These are phyloP conservation scores for Leishmania amazonensis DNA, from an alignment of 208 protist species.

Conservation along the genomic window DNA sequence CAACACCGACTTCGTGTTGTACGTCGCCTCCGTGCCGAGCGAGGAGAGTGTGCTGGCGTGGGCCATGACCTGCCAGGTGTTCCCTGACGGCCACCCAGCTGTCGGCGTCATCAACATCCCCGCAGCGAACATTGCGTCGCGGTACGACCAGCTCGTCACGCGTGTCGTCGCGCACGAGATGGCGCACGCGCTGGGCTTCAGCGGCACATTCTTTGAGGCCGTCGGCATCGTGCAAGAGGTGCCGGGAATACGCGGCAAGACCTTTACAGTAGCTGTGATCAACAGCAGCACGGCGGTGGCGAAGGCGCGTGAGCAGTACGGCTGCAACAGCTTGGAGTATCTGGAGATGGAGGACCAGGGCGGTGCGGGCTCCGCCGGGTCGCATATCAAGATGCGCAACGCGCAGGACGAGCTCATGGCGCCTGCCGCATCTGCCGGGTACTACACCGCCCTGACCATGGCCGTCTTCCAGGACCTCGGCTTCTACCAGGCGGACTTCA, in stretches of 20 bases:
- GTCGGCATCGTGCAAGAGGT: constrained; percentile 3
- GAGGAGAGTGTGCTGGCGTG: constrained; percentile 28
- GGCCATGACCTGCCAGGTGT: constrained; percentile 42
- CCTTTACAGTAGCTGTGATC: constrained; percentile 12
- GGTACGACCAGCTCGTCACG: constrained; percentile 5
- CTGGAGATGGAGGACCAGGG: constrained; percentile 79
- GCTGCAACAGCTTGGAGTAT: constrained; percentile 47
- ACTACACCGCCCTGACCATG: constrained; percentile 80
- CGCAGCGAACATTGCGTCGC: constrained; percentile 24
- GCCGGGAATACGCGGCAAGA: constrained; percentile 30
- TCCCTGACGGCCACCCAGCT: constrained; percentile 21
- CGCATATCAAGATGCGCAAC: constrained; percentile 82
- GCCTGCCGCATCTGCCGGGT: constrained; percentile 26
- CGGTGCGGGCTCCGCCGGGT: constrained; percentile 21
- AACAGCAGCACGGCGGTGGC: constrained; percentile 32
- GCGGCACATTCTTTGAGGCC: constrained; percentile 9
- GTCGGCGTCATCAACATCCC: constrained; percentile 59
- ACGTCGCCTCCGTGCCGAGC: constrained; percentile 48
- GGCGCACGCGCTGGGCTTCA: constrained; percentile 83
- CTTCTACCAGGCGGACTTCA: constrained; percentile 75
- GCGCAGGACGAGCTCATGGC: constrained; percentile 86
- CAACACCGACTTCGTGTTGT: constrained; percentile 64
- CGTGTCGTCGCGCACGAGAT: constrained; percentile 76
- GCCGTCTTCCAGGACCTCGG: constrained; percentile 76
- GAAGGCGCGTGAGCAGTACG: constrained; percentile 76